phyloP scores from a whole-genome alignment of 139 green algal genomes.

The Raphidocelis subcapitata region DNA sequence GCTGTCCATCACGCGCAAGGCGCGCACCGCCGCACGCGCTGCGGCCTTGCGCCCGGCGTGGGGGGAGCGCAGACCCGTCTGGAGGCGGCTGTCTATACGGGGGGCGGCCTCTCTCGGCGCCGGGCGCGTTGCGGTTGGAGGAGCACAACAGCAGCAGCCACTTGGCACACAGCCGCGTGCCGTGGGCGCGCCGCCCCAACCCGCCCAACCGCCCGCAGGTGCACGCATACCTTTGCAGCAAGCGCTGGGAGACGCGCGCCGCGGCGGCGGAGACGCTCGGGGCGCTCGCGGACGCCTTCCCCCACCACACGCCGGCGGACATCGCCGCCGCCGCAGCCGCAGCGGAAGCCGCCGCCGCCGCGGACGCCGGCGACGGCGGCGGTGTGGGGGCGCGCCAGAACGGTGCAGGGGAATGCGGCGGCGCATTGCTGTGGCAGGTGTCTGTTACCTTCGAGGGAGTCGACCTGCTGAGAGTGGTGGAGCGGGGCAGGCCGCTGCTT shows the following conservation, averaged over 20 bases:
- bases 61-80: background rate
- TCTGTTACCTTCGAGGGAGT: slow-evolving; percentile 52
- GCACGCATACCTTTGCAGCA: slow-evolving; percentile 56
- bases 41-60: background rate
- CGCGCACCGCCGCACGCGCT: slow-evolving; percentile 23
- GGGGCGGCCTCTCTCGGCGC: background rate
- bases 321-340: slow-evolving; percentile 3
- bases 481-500: slow-evolving; percentile 71
- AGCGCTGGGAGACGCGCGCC: slow-evolving; percentile 80
- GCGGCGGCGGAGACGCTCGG: slow-evolving; percentile 78
- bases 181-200: too few species aligned
- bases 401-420: too few species aligned
- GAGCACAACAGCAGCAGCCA: background rate
- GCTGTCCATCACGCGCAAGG: slow-evolving; percentile 64
- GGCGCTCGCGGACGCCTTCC: slow-evolving; percentile 69
- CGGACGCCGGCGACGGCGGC: background rate
- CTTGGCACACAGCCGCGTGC: too few species aligned
- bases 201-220: slow-evolving; percentile 44
- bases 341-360: background rate
- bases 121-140: background rate
- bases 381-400: too few species aligned
- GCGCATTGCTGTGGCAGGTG: background rate
- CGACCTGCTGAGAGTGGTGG: slow-evolving; percentile 65
- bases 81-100: background rate
- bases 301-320: slow-evolving; percentile 58